Conservation (phyloP, 768 basidiomycete genomes). For the Lyophyllum shimeji region DNA sequence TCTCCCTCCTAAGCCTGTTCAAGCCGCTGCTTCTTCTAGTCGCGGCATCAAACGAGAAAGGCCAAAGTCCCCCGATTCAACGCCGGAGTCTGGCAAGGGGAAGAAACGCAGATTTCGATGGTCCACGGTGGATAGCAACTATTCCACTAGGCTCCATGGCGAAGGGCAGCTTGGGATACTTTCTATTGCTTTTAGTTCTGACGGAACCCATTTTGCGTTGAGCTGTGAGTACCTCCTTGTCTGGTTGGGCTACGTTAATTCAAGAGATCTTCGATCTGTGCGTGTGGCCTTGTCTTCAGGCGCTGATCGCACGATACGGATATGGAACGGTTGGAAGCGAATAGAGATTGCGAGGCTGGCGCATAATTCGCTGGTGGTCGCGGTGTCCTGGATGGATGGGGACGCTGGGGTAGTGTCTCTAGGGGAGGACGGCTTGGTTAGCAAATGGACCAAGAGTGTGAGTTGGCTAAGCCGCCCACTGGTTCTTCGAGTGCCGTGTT, state of each 20-base stretch:
- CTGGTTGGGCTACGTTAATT: neutral
- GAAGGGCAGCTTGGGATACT: constrained; percentile 47
- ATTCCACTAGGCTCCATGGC: constrained; percentile 39
- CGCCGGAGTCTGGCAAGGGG: constrained; percentile 14
- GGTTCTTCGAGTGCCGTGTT: neutral
- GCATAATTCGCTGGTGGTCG: constrained; percentile 48
- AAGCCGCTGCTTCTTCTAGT: constrained; percentile 8
- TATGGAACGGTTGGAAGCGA: constrained; percentile 52
- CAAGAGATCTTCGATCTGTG: neutral
- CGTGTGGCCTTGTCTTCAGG: constrained; percentile 33
- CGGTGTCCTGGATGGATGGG: constrained; percentile 59
- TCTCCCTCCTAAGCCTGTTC: constrained; percentile 31
- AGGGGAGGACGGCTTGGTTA: constrained; percentile 54
- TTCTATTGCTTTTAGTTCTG: constrained; percentile 49
- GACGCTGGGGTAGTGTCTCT: constrained; percentile 58
- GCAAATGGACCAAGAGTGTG: constrained; percentile 59
- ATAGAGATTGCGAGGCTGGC: constrained; percentile 56
- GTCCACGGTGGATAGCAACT: constrained; percentile 44
- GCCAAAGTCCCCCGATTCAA: constrained; percentile 19
- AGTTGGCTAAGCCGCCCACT: constrained; percentile 19
- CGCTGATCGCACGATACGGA: constrained; percentile 58
- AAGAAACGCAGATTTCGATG: constrained; percentile 40
- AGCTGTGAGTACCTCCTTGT: constrained; percentile 41
- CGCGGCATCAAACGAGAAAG: constrained; percentile 41
- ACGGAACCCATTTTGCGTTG: constrained; percentile 57